phyloP scores from a whole-genome alignment of 1,284 basidiomycete genomes.

The Rhodotorula mucilaginosa region DNA sequence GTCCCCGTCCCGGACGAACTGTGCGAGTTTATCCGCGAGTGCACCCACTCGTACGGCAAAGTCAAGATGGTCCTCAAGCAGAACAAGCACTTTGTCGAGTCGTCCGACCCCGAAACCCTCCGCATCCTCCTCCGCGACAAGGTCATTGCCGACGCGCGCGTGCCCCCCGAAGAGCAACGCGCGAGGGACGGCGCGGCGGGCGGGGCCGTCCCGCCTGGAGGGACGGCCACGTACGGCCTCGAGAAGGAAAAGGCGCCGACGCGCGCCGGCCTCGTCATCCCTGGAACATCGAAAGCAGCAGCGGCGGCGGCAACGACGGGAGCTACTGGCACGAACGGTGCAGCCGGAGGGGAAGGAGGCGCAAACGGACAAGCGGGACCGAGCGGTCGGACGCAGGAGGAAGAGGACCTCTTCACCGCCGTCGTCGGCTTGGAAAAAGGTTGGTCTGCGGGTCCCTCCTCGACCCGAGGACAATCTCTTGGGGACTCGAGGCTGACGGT shows the following conservation, averaged over 20 bases:
- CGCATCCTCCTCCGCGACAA: constrained; percentile 80
- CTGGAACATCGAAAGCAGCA: constrained; percentile 61
- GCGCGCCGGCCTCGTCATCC: constrained; percentile 75
- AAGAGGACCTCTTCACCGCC: constrained; percentile 75
- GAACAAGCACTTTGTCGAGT: constrained; percentile 94
- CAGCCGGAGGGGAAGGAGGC: constrained; percentile 14
- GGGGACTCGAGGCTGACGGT: not conserved
- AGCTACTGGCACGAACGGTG: not conserved
- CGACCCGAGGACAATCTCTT: not conserved
- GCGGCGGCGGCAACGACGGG: constrained; percentile 39
- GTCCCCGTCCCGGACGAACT: constrained; percentile 82
- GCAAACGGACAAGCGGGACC: constrained; percentile 15
- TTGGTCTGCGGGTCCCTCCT: constrained; percentile 49
- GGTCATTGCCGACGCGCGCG: constrained; percentile 75
- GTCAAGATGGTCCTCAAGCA: constrained; percentile 95
- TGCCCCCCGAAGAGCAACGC: constrained; percentile 51
- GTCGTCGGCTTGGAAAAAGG: constrained; percentile 88
- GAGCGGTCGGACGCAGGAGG: constrained; percentile 46
- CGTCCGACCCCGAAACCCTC: constrained; percentile 84
- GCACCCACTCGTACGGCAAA: constrained; percentile 92
- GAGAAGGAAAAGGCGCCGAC: constrained; percentile 71
- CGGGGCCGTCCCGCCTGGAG: constrained; percentile 38
- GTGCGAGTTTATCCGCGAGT: constrained; percentile 77
- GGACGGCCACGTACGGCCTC: constrained; percentile 64
- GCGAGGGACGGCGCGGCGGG: constrained; percentile 15